A percentile compares a stretch with the other conserved stretches of the same genome.
phyloP scores from a whole-genome alignment of 2,329 filamentous ascomycete genomes.

The Talaromyces sp. region DNA sequence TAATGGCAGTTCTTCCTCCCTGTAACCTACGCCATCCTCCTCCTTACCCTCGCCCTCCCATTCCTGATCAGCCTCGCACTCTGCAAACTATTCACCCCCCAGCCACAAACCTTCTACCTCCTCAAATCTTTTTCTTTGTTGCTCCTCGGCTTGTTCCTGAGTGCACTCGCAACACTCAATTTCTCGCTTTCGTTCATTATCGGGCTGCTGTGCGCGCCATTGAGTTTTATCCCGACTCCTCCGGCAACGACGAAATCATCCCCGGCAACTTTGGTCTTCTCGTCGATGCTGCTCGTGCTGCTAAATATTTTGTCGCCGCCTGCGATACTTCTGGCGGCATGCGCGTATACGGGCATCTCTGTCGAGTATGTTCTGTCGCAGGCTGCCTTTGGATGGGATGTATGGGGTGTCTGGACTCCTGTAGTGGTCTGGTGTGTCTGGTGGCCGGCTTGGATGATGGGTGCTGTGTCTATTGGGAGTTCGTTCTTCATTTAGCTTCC shows the following conservation, averaged over 20 bases:
- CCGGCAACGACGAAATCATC: background rate
- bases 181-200: constrained; percentile 86
- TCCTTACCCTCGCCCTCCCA: constrained; percentile 57
- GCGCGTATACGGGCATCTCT: constrained; percentile 47
- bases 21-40: constrained; percentile 58
- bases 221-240: constrained; percentile 63
- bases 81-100: constrained; percentile 51
- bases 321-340: constrained; percentile 49
- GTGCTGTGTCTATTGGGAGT: constrained; percentile 35
- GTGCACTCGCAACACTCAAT: constrained; percentile 89
- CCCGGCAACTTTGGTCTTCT: background rate
- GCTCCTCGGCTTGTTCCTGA: constrained; percentile 84
- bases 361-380: constrained; percentile 62
- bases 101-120: constrained; percentile 68
- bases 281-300: constrained; percentile 44
- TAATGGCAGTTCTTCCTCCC: constrained; percentile 54
- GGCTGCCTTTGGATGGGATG: constrained; percentile 82
- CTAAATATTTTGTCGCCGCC: constrained; percentile 63
- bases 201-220: constrained; percentile 71
- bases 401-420: constrained; percentile 85
- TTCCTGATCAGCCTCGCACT: constrained; percentile 56
- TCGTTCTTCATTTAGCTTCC: constrained; percentile 28
- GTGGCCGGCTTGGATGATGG: constrained; percentile 87
- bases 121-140: constrained; percentile 92
- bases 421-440: constrained; percentile 91